Percentiles rank a stretch among this genome's conserved stretches.
phyloP scores from a whole-genome alignment of 768 basidiomycete genomes.

The Macrolepiota albuminosa region DNA sequence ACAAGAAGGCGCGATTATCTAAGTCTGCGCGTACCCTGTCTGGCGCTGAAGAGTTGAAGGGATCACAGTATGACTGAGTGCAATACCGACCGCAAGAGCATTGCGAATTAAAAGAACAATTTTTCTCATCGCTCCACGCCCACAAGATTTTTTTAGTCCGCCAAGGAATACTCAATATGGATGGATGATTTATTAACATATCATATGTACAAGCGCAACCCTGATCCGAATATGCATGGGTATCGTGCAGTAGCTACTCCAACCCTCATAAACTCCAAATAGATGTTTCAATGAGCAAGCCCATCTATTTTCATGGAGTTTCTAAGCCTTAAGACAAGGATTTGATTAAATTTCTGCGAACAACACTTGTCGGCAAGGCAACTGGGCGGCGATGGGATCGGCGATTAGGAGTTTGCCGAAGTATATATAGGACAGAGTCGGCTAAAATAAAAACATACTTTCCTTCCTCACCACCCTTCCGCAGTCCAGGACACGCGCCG shows the following conservation, averaged over 20 bases:
- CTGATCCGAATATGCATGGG: background rate
- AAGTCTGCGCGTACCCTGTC: background rate
- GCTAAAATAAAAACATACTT: conserved; percentile 2
- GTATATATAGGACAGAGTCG: conserved; percentile 8
- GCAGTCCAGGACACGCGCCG: conserved; percentile 10
- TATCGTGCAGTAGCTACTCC: too few relatives aligned
- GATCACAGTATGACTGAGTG: background rate
- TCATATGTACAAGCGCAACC: background rate
- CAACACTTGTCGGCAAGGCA: conserved; percentile 8
- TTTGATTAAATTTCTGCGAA: background rate
- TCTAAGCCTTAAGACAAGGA: background rate
- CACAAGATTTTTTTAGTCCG: background rate
- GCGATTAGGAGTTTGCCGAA: conserved; percentile 15
- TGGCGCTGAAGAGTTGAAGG: background rate
- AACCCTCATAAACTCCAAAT: background rate
- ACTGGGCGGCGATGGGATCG: background rate
- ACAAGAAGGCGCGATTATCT: background rate
- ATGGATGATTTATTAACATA: background rate
- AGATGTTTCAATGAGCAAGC: background rate
- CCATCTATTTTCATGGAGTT: too few relatives aligned
- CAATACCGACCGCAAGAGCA: background rate
- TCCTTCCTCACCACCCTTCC: conserved; percentile 3
- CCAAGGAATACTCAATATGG: background rate
- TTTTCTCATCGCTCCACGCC: background rate
- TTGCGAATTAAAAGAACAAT: background rate